Conservation (phyloP, 2,329 filamentous ascomycete species). For the Sporothrix curviconia region DNA sequence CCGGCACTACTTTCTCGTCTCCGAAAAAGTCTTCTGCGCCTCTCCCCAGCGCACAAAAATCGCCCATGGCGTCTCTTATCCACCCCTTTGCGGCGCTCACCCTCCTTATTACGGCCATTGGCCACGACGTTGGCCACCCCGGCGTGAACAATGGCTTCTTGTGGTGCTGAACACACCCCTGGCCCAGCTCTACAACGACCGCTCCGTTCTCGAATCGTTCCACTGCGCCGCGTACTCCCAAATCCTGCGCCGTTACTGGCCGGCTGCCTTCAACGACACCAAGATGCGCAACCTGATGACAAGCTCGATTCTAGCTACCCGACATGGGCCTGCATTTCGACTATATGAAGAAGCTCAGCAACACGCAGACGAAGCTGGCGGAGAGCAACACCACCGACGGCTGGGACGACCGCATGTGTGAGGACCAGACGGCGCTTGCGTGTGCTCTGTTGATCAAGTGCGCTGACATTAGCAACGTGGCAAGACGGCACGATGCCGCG, state of each 20-base stretch:
- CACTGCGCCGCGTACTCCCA: slow-evolving; percentile 97
- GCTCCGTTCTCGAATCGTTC: slow-evolving; percentile 92
- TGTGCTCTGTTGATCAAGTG: slow-evolving; percentile 95
- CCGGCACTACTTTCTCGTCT: background rate
- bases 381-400: slow-evolving; percentile 59
- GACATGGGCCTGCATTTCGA: slow-evolving; percentile 97
- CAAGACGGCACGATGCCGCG: slow-evolving; percentile 74
- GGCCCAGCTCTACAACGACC: slow-evolving; percentile 93
- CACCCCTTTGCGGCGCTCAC: slow-evolving; percentile 82
- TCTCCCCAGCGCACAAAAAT: slow-evolving; percentile 69
- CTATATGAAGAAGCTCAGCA: slow-evolving; percentile 85
- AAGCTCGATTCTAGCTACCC: slow-evolving; percentile 90
- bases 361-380: slow-evolving; percentile 70
- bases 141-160: slow-evolving; percentile 95
- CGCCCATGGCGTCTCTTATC: slow-evolving; percentile 67
- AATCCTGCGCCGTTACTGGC: slow-evolving; percentile 89
- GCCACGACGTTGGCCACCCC: slow-evolving; percentile 94
- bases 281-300: slow-evolving; percentile 88
- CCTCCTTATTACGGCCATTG: slow-evolving; percentile 89
- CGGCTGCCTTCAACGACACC: slow-evolving; percentile 67
- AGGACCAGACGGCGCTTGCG: slow-evolving; percentile 71
- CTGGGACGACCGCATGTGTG: slow-evolving; percentile 69
- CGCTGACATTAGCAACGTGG: slow-evolving; percentile 97
- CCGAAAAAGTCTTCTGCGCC: slow-evolving; percentile 47
- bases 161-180: slow-evolving; percentile 86